Evolutionary conservation across 2,329 filamentous ascomycete genomes (phyloP).

Genomic region (Penicillium freii): DNA sequence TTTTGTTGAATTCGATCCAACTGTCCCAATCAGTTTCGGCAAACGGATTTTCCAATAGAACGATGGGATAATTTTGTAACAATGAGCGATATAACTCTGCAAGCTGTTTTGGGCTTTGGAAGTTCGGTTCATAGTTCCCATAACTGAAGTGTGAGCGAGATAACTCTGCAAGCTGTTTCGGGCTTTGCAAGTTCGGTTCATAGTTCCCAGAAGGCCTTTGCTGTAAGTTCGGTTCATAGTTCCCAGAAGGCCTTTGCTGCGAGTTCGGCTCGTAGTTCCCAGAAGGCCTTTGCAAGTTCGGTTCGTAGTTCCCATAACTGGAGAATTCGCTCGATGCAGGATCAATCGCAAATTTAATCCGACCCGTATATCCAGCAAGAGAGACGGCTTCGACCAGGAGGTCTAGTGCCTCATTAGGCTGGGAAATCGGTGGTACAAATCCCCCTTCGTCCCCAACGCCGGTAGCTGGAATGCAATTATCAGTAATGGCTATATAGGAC

Average conservation of each 20-base stretch:
- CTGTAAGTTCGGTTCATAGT: slow-evolving; percentile 27
- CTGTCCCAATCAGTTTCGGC: slow-evolving; percentile 42
- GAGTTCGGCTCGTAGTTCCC: slow-evolving; percentile 28
- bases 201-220: slow-evolving; percentile 25
- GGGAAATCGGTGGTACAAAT: slow-evolving; percentile 38
- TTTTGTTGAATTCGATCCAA: slow-evolving; percentile 38
- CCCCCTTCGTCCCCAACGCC: slow-evolving; percentile 40
- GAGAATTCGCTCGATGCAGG: slow-evolving; percentile 44
- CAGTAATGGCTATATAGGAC: not conserved
- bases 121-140: slow-evolving; percentile 30
- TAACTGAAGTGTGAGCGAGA: slow-evolving; percentile 19
- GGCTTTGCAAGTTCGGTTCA: slow-evolving; percentile 2
- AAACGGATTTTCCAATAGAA: slow-evolving; percentile 45
- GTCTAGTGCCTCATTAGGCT: slow-evolving; percentile 37
- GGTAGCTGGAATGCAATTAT: slow-evolving; percentile 13
- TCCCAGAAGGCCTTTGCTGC: slow-evolving; percentile 4
- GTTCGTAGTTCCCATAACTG: slow-evolving; percentile 29
- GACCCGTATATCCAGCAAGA: slow-evolving; percentile 29
- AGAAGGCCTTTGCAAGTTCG: not conserved
- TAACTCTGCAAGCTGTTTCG: too few relatives aligned
- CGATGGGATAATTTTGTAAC: slow-evolving; percentile 39
- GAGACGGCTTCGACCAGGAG: slow-evolving; percentile 31
- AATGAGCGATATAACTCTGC: slow-evolving; percentile 32
- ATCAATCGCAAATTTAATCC: slow-evolving; percentile 44
- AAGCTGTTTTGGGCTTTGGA: slow-evolving; percentile 29